phyloP scores from a whole-genome alignment of 805 yeast species.

The Candida nitratophila region DNA sequence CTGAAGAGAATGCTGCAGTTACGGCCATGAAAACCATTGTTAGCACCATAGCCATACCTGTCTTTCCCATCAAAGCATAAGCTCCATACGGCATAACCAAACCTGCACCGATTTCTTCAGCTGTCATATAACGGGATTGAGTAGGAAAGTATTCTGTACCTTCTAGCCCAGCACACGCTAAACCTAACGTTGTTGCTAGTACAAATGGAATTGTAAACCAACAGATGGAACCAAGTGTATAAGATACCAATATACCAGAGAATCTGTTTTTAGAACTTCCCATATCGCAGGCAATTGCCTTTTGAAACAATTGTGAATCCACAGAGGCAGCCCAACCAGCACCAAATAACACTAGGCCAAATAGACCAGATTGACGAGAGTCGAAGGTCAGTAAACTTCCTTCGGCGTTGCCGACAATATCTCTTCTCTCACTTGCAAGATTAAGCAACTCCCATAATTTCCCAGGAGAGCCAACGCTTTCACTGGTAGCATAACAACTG shows the following conservation, averaged over 20 bases:
- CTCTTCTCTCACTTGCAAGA: conserved; percentile 16
- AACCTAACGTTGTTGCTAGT: conserved; percentile 28
- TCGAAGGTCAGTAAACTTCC: conserved; percentile 23
- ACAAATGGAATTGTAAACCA: conserved; percentile 38
- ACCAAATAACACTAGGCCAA: conserved; percentile 31
- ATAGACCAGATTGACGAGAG: conserved; percentile 25
- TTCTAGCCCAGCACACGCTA: conserved; percentile 32
- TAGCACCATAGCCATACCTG: conserved; percentile 42
- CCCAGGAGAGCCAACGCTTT: conserved; percentile 27
- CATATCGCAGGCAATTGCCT: conserved; percentile 35
- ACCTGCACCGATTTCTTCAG: conserved; percentile 39
- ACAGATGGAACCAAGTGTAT: conserved; percentile 38
- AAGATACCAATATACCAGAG: conserved; percentile 30
- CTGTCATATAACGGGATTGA: conserved; percentile 21
- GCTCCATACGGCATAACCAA: conserved; percentile 46
- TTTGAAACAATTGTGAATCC: conserved; percentile 26
- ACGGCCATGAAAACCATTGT: conserved; percentile 45
- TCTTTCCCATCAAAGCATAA: conserved; percentile 41
- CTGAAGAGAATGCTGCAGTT: conserved; percentile 51
- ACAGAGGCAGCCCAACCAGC: conserved; percentile 30
- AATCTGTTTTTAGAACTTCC: conserved; percentile 11
- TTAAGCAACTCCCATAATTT: conserved; percentile 25
- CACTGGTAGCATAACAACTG: conserved; percentile 23
- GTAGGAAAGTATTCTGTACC: conserved; percentile 17
- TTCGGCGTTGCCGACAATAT: conserved; percentile 5